phyloP scores from a whole-genome alignment of 306 rosid species.

The Ziziphus jujuba region DNA sequence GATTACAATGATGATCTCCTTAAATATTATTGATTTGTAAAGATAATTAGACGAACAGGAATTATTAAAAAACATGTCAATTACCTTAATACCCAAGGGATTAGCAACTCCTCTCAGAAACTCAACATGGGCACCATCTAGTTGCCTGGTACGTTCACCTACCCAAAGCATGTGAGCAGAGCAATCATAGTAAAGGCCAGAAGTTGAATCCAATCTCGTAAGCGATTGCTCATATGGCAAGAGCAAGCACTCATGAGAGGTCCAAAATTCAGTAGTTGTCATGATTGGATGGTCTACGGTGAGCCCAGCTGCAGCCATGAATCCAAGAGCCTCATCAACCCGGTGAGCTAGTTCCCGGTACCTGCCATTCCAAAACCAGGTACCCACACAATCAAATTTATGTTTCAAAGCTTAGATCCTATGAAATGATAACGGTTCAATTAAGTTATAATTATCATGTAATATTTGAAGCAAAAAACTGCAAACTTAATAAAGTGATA shows the following conservation, averaged over 20 bases:
- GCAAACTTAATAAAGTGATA: neutral
- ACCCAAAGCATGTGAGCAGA: slow-evolving; percentile 98
- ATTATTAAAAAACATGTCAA: neutral
- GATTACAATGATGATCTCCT: neutral
- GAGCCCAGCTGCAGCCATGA: slow-evolving; percentile 98
- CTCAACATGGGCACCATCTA: slow-evolving; percentile 97
- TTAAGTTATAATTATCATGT: neutral
- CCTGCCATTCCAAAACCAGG: slow-evolving; percentile 43
- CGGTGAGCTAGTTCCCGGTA: slow-evolving; percentile 94
- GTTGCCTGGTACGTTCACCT: slow-evolving; percentile 93
- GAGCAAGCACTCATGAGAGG: slow-evolving; percentile 92
- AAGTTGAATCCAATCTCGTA: slow-evolving; percentile 95
- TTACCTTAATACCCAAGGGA: slow-evolving; percentile 95
- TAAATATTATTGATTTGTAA: neutral
- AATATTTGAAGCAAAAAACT: neutral
- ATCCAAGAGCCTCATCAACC: slow-evolving; percentile 99
- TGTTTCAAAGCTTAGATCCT: neutral
- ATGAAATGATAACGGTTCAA: neutral
- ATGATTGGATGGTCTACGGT: slow-evolving; percentile 93
- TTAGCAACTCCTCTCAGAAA: slow-evolving; percentile 94
- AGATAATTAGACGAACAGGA: neutral
- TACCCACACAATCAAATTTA: slow-evolving; percentile 4
- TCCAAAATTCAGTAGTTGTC: slow-evolving; percentile 97
- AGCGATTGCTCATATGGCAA: slow-evolving; percentile 96
- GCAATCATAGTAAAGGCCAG: slow-evolving; percentile 91